Evolutionary conservation across 148 eudicot species (phyloP).

Genomic region (Suaeda aralocaspica): DNA sequence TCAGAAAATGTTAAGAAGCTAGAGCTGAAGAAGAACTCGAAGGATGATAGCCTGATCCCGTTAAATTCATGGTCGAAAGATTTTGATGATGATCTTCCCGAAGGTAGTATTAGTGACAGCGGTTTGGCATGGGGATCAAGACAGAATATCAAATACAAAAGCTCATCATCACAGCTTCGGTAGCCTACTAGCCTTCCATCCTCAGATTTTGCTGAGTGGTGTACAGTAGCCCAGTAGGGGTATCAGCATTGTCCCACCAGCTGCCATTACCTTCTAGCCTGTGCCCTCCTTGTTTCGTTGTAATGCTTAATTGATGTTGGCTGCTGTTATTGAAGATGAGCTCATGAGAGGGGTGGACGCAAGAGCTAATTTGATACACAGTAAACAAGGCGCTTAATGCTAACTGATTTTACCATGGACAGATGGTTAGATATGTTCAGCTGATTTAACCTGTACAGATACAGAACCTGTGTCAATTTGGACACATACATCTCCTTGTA

Average conservation of each 20-base stretch:
- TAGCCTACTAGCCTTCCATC: not conserved
- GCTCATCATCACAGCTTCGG: conserved; percentile 41
- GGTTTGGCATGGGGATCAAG: conserved; percentile 53
- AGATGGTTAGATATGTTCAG: conserved; percentile 17
- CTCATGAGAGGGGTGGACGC: not conserved
- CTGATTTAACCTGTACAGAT: conserved; percentile 22
- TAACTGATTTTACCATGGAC: conserved; percentile 17
- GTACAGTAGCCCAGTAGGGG: not conserved
- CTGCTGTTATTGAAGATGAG: not conserved
- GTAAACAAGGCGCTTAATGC: not conserved
- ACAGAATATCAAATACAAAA: conserved; percentile 37
- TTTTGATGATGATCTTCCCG: conserved; percentile 41
- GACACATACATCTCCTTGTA: conserved; percentile 11
- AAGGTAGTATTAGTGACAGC: conserved; percentile 88
- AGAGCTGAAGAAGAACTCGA: conserved; percentile 58
- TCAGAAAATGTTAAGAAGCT: conserved; percentile 77
- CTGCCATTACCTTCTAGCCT: not conserved
- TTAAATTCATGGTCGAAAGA: conserved; percentile 63
- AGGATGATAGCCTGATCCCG: conserved; percentile 79
- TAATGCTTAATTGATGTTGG: not conserved
- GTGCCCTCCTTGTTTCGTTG: not conserved
- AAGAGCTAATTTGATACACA: conserved; percentile 13
- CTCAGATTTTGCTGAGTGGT: not conserved
- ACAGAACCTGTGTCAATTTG: not conserved
- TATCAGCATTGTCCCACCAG: conserved; percentile 1